These are phyloP conservation scores for Anthostomella pinea DNA, from an alignment of 2,329 filamentous ascomycete species.

Conservation along the genomic window DNA sequence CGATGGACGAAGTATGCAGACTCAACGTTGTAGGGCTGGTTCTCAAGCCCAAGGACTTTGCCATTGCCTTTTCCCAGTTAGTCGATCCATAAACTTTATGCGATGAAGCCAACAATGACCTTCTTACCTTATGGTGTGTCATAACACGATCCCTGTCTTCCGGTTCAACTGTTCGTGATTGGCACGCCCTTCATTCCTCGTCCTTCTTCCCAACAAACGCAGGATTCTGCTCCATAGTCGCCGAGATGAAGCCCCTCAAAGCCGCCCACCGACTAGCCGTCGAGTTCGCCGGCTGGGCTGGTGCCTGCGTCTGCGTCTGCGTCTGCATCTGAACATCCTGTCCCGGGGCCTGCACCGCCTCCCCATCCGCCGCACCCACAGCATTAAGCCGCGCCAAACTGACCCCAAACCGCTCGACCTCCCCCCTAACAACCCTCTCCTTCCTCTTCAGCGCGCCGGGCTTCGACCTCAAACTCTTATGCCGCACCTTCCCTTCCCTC, in stretches of 20 bases:
- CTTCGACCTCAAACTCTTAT: conserved; percentile 70
- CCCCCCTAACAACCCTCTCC: conserved; percentile 72
- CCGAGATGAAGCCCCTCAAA: conserved; percentile 76
- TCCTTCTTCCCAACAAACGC: conserved; percentile 56
- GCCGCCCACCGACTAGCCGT: conserved; percentile 72
- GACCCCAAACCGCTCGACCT: conserved; percentile 79
- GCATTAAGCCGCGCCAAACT: conserved; percentile 74
- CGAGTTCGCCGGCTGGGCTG: conserved; percentile 24
- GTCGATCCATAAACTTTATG: no score
- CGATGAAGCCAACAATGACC: background rate
- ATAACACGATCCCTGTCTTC: no score
- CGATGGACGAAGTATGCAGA: no score
- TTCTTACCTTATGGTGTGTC: no score
- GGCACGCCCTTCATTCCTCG: conserved; percentile 16
- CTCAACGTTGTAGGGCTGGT: no score
- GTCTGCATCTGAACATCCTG: conserved; percentile 15
- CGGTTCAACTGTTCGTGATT: background rate
- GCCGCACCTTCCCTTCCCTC: conserved; percentile 61
- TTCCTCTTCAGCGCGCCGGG: conserved; percentile 82
- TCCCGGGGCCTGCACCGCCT: conserved; percentile 4
- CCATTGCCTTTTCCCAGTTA: no score
- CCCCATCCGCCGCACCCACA: conserved; percentile 23
- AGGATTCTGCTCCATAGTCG: conserved; percentile 85
- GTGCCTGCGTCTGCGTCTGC: conserved; percentile 10
- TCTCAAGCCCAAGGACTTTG: no score